Base-by-base conservation (phyloP, 2,329 filamentous ascomycete species). In the Zasmidium angulare region DNA sequence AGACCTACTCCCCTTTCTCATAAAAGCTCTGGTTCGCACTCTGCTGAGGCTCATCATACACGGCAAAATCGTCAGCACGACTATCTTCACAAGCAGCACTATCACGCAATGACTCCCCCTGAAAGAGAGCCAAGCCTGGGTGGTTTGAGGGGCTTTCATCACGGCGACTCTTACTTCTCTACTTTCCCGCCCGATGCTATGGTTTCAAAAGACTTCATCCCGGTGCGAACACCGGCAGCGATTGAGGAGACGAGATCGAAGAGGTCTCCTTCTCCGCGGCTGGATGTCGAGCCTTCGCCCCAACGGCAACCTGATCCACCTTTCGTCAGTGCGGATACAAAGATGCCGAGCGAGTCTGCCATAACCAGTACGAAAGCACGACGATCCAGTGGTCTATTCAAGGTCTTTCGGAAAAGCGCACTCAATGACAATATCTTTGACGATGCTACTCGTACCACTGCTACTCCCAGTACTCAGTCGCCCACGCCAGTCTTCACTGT, bases 81-180 rank as follows among this genome's bases (percentile, higher is more conserved):
- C 6, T 43, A 43, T 19, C 36, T 20, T 2, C 52, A 50, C 36
- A 56, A 57, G 19, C 64, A 51, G 52, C 60, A 64, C 19, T 64
- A 63, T 31, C 62, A 64, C 46, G 56, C 67, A 46, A 55, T 65
- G n/a, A 69, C 67, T 12, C 66, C 68, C 2, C 63, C 64, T 23
- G 62, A 68, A 43, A 46, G 49, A 6, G 68, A 67, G 23, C 63
- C 61, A 9, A 46, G 36, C n/a, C 29, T 54, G 1, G 57, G 60
- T 3, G 47, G 47, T 6, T 40, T 50, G 12, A 43, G 46, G 2
- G 14, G 47, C 20, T 64, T 65, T 14, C 51, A 54, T 14, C 63
- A 64, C 31, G 63, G 60, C 10, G 62, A 66, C 22, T 66, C 63
- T 14, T 70, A 69, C 26, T 71, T 71, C 47, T 62, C 62, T 4